A percentile compares a stretch with the other conserved stretches of the same genome.
Conservation (phyloP, 495 filamentous ascomycete species). For the Annulohypoxylon nitens region DNA sequence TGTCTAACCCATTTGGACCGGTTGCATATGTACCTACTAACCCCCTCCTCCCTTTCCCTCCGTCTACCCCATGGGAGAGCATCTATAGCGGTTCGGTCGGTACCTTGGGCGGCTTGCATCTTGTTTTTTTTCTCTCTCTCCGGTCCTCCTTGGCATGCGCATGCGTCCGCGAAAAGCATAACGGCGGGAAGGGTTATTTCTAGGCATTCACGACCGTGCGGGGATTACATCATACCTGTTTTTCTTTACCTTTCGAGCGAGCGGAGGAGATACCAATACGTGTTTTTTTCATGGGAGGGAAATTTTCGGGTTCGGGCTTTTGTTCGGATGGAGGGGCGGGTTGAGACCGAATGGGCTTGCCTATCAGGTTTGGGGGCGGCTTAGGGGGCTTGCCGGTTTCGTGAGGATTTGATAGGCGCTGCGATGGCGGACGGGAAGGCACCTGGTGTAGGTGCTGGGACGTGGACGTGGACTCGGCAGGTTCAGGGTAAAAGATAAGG, state of each 20-base stretch:
- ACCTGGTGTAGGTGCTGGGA: no score
- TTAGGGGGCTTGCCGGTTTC: no score
- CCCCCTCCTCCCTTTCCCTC: no score
- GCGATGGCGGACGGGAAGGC: no score
- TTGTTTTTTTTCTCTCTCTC: background rate
- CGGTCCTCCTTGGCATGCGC: background rate
- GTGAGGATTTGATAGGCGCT: no score
- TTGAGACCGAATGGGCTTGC: background rate
- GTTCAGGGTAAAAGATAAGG: background rate
- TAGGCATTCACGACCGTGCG: background rate
- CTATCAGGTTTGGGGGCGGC: background rate
- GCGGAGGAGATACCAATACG: conserved; percentile 40
- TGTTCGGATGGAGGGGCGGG: conserved; percentile 5
- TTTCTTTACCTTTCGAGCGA: conserved; percentile 16
- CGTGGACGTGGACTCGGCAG: background rate
- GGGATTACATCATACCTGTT: background rate
- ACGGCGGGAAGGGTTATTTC: background rate
- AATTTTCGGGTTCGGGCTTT: conserved; percentile 6
- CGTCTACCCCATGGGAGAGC: conserved; percentile 9
- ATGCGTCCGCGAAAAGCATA: background rate
- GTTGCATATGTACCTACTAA: conserved; percentile 28
- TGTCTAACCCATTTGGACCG: conserved; percentile 18
- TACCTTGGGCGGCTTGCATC: conserved; percentile 26
- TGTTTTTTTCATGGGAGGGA: background rate
- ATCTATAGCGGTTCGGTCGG: conserved; percentile 17